A percentile compares a stretch with the other conserved stretches of the same genome.
These are phyloP conservation scores for Acorus gramineus DNA, from an alignment of 106 monocot genomes.

Conservation along the genomic window DNA sequence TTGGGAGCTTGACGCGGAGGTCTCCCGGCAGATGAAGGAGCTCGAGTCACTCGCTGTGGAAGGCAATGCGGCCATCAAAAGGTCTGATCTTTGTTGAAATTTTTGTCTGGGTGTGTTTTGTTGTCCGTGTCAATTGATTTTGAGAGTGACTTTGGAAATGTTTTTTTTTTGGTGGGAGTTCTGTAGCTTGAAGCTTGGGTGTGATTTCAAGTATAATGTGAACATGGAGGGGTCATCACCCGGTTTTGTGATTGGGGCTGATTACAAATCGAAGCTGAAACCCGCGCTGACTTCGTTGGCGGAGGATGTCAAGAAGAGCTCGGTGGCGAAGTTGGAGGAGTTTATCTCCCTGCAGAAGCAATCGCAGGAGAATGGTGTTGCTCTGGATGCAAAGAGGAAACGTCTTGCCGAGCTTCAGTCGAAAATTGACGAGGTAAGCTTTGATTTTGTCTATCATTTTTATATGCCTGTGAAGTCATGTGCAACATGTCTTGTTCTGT, in stretches of 20 bases:
- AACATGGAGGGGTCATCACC: constrained; percentile 62
- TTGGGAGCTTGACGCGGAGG: constrained; percentile 38
- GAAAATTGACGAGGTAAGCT: constrained; percentile 49
- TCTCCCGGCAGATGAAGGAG: constrained; percentile 39
- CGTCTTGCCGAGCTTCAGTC: constrained; percentile 25
- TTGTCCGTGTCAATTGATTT: not conserved
- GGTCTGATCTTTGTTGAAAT: constrained; percentile 28
- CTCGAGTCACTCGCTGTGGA: constrained; percentile 35
- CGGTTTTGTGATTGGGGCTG: constrained; percentile 46
- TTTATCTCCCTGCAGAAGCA: constrained; percentile 37
- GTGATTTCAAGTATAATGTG: constrained; percentile 47
- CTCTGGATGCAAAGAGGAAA: constrained; percentile 49
- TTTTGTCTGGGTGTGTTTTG: not conserved
- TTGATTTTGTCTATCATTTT: not conserved
- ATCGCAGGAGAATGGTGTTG: constrained; percentile 33
- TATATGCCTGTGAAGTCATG: not conserved
- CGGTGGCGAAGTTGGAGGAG: constrained; percentile 48
- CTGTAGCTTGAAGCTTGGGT: constrained; percentile 68
- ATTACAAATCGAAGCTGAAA: constrained; percentile 65
- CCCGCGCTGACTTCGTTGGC: constrained; percentile 44
- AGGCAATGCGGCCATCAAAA: constrained; percentile 64
- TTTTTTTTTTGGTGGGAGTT: not conserved
- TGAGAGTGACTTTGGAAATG: not conserved
- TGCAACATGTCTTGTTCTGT: too few species aligned
- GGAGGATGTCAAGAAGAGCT: constrained; percentile 51